Base-by-base conservation (phyloP, 768 basidiomycete genomes). In the Kwoniella mangroviensis region DNA sequence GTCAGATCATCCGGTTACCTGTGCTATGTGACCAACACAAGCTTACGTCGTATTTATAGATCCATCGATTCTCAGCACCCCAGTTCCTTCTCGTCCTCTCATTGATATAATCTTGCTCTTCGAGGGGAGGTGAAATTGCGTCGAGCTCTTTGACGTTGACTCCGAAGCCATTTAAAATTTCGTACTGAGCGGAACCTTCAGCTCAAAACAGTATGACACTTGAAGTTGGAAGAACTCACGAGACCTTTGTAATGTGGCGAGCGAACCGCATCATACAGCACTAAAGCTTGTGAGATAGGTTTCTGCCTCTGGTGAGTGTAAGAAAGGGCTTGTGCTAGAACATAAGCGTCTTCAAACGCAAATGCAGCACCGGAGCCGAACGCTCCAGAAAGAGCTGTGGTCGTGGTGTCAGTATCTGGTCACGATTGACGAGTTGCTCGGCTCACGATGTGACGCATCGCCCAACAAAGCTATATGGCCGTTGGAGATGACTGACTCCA, bases 341-440 rank as follows among this genome's bases (percentile, higher is more conserved):
- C 61, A 54, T 61, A 74, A 10, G 68, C 76, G 56, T 78, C 76
- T 60, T 78, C 76, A 24, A 78, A 70, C 15, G 76, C 76, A 59
- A 78, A 78, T 3, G 72, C 76, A 0, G 76, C 76, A 12, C 76
- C 76, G 13, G 76, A 73, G 9, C 76, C 76, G 52, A 75, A 75
- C 10, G 74, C 74, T 0, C 74, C 76, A 11, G 74, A 75, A 1
- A 77, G 66, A 2, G 76, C 71, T 72, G 62, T 13, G 34, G 34
- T 34, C 34, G 34, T 34, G 34, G 34, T 34, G 6, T 34, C 34
- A 34, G 34, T 34, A 34, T 7, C 34, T 34, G 34, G 34, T 34
- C 34, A 34, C 34, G 34, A 34, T 34, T 34, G 34, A 34, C 0
- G 6, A 34, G 6, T 7, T 34, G 34, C 34, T 34, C 6, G 17